A percentile compares a stretch with the other conserved stretches of the same genome.
These are phyloP conservation scores for Beauveria medogensis DNA, from an alignment of 2,329 filamentous ascomycete species.

Conservation along the genomic window DNA sequence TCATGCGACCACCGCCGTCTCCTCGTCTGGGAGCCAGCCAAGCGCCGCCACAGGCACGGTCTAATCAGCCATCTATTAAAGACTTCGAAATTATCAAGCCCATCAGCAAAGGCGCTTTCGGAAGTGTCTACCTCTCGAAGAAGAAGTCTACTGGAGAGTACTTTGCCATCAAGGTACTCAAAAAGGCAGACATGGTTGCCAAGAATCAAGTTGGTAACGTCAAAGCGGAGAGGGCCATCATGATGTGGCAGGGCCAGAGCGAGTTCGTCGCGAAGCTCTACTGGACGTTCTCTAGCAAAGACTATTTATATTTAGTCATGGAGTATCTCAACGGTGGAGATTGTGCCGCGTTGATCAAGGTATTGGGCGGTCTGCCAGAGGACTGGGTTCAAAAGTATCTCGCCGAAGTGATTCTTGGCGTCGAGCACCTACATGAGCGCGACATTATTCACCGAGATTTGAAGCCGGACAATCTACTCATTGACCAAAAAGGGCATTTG, in stretches of 20 bases:
- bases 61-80: constrained; percentile 91
- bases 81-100: constrained; percentile 99
- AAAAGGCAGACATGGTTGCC: constrained; percentile 99
- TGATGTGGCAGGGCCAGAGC: constrained; percentile 99
- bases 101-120: constrained; percentile 97
- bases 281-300: constrained; percentile 99
- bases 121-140: constrained; percentile 94
- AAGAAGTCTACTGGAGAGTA: constrained; percentile 99
- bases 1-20: constrained; percentile 66
- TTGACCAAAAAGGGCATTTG: constrained; percentile 91
- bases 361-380: constrained; percentile 83
- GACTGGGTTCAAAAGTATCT: constrained; percentile 98
- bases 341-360: constrained; percentile 92
- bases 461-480: constrained; percentile 94
- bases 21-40: constrained; percentile 71
- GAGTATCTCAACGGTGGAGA: constrained; percentile 97
- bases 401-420: constrained; percentile 90
- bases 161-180: constrained; percentile 95
- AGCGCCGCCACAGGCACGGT: constrained; percentile 74
- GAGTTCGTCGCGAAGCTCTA: constrained; percentile 98
- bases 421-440: constrained; percentile 88
- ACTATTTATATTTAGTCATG: constrained; percentile 98
- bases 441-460: constrained; percentile 95
- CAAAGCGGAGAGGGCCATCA: constrained; percentile 95
- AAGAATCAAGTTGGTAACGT: constrained; percentile 99